A percentile compares a stretch with the other conserved stretches of the same genome.
These are phyloP conservation scores for Eucalyptus erythrocorys DNA, from an alignment of 345 rosid genomes.

Conservation along the genomic window DNA sequence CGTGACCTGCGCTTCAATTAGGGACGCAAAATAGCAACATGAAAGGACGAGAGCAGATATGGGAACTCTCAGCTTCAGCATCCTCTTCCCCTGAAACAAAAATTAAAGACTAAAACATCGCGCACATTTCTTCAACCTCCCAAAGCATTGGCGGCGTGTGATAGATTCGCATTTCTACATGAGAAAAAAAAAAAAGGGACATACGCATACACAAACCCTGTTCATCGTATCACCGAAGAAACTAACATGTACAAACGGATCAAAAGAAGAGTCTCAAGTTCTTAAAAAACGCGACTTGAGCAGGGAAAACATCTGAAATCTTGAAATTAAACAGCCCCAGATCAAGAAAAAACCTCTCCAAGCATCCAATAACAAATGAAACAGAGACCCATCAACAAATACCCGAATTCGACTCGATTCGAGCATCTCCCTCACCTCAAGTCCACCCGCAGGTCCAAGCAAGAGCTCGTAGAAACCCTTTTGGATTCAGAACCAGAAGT, in stretches of 20 bases:
- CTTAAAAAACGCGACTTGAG: background rate
- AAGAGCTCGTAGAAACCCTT: background rate
- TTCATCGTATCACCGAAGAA: background rate
- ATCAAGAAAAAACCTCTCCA: background rate
- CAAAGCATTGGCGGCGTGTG: background rate
- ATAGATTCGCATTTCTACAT: background rate
- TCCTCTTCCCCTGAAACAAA: background rate
- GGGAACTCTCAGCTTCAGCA: constrained; percentile 10
- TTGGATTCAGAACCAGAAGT: background rate
- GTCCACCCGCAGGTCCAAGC: background rate
- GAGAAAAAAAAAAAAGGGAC: background rate
- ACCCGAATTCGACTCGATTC: background rate
- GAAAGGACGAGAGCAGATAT: constrained; percentile 9
- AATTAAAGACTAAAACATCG: background rate
- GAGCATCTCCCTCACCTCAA: background rate
- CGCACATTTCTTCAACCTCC: background rate
- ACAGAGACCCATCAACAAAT: background rate
- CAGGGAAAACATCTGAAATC: background rate
- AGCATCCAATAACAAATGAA: background rate
- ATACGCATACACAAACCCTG: background rate
- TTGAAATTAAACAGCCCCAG: background rate
- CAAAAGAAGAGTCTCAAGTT: background rate
- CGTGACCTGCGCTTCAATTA: constrained; percentile 23
- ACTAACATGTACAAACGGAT: background rate
- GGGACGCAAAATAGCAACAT: constrained; percentile 12